Base-by-base conservation (phyloP, 129 eudicot species). In the Heracleum sosnowskyi region DNA sequence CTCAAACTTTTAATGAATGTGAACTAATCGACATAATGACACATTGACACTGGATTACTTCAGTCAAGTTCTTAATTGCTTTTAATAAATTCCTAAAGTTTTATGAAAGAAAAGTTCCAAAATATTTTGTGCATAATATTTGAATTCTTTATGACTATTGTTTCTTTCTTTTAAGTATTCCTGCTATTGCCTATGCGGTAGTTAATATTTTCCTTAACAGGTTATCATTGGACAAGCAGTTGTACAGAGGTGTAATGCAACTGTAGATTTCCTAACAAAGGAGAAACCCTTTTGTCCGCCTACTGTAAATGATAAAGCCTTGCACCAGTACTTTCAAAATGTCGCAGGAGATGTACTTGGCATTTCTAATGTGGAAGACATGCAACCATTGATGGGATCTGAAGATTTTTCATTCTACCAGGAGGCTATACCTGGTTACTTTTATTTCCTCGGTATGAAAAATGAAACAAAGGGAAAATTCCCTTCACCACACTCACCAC, bases 201-300 rank as follows among this genome's bases (percentile, higher is more conserved):
- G 75, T 76, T 46, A 64, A 80, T 81, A 13, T 41, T 73, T 69
- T 74, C 20, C n/a, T 28, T 63, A 70, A 82, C 86, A 95, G 98
- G 98, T 95, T 29, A 92, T 95, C 36, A 73, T 80, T 41, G 86
- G 92, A 51, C 98, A 95, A 92, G 96, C 98, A 3, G 84, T 87
- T 33, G 98, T 95, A 34, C 98, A 91, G 76, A 85, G 98, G 80
- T 95, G 98, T 86, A 91, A 89, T 47, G 96, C 98, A 55, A 91
- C 94, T 15, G 90, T 95, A n/a, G 89, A 89, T 49, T 95, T 95
- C 82, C 78, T 85, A 11, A 64, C 79, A 37, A 79, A 84, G 44
- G 88, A 88, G 77, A 85, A 82, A 37, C 90, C 88, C 17, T 80
- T 86, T 72, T 89, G 79, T 70, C 98, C 98, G 13, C 91, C 98